These are phyloP conservation scores for Venturia asperata DNA, from an alignment of 2,329 filamentous ascomycete species.

Conservation along the genomic window DNA sequence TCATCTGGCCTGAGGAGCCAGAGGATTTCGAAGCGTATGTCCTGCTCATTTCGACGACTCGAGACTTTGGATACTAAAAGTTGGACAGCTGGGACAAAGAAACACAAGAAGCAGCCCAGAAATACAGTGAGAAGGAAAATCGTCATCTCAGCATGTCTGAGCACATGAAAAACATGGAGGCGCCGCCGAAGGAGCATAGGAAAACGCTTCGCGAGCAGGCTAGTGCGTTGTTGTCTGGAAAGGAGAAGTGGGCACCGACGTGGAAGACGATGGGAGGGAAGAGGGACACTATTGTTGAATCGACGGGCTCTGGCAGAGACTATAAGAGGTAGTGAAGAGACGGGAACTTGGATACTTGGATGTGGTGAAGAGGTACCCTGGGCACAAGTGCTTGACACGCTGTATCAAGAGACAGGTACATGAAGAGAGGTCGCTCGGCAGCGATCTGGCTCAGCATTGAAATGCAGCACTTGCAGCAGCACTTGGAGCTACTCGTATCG, in stretches of 20 bases:
- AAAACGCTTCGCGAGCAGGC: conserved; percentile 25
- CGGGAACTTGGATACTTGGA: neutral
- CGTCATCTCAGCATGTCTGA: neutral
- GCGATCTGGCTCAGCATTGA: neutral
- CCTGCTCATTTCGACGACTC: neutral
- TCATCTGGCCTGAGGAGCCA: conserved; percentile 75
- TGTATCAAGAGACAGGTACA: neutral
- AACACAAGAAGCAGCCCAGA: conserved; percentile 22
- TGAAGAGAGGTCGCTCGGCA: neutral
- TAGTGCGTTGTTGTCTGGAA: conserved; percentile 22
- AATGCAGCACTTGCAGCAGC: neutral
- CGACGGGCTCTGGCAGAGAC: neutral
- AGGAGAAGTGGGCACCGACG: conserved; percentile 34
- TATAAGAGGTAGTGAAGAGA: neutral
- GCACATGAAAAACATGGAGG: conserved; percentile 27
- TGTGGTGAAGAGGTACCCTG: neutral
- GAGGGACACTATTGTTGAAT: neutral
- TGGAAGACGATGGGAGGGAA: conserved; percentile 10
- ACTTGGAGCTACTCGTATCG: neutral
- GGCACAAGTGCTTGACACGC: too few species aligned
- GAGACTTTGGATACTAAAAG: neutral
- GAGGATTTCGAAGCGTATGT: conserved; percentile 52
- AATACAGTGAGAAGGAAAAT: conserved; percentile 14
- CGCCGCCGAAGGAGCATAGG: conserved; percentile 22
- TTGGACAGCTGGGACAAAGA: conserved; percentile 26